Base-by-base conservation (phyloP, 2,329 filamentous ascomycete genomes). In the Aspergillus quadricinctus region DNA sequence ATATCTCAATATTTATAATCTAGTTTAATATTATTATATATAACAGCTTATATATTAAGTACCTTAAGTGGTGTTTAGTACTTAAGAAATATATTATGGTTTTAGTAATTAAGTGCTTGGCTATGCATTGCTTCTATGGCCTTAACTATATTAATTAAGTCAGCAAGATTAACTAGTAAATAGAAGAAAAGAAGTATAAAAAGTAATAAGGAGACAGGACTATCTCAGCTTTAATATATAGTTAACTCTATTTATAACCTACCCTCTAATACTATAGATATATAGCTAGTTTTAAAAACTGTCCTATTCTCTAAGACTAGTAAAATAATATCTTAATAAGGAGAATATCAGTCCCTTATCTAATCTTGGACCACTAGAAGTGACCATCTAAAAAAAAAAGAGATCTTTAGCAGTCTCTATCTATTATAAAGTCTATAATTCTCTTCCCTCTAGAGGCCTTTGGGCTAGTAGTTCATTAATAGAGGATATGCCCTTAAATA, bases 1-100 rank as follows among this genome's bases (percentile, higher is more conserved):
- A 68, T 64, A 23, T 62, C 50, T 11, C 54, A 54, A 19, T 28
- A 65, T 57, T 64, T 48, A 49, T 62, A 64, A 29, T 66, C 49
- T 43, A 55, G 56, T 19, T 64, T 59, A 5, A 66, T n/a, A n/a
- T n/a, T 21, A 43, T 61, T 50, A 50, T 60, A 61, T 11, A 57
- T 57, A 43, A 62, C 28, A 3, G 64, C 64, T 19, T 61, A 17
- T 11, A 67, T 55, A 53, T 68, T 61, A 14, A 66, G 25, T 3
- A 48, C 31, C 50, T 66, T 68, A 0, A 66, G 48, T 14, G 14
- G 11, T 31, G 55, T 56, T 40, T 66, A 40, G 45, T 68, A 68
- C 57, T 63, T 66, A 3, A 61, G 9, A 40, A 55, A 64, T 4
- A 50, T 64, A 17, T 63, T 14, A 49, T 62, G 50, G 40, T 63